These are phyloP conservation scores for Cladosporium sp. DNA, from an alignment of 2,329 filamentous ascomycete genomes.

Conservation along the genomic window DNA sequence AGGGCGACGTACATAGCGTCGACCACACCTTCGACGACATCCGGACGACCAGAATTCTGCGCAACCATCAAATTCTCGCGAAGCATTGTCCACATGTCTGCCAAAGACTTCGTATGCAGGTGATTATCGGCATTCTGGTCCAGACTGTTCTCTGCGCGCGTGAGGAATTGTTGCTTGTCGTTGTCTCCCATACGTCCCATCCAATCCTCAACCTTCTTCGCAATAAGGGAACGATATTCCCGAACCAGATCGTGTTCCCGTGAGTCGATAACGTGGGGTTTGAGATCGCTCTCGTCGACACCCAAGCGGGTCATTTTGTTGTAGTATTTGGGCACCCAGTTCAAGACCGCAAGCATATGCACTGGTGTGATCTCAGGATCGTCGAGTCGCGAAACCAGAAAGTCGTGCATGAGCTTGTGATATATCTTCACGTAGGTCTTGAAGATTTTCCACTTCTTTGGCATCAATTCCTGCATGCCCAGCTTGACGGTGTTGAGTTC, in stretches of 20 bases:
- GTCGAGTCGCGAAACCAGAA: slow-evolving; percentile 78
- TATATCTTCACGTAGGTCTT: slow-evolving; percentile 89
- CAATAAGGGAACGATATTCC: slow-evolving; percentile 92
- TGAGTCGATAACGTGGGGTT: slow-evolving; percentile 85
- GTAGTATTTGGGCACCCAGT: slow-evolving; percentile 96
- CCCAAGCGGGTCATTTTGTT: slow-evolving; percentile 91
- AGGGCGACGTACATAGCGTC: slow-evolving; percentile 93
- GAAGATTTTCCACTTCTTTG: slow-evolving; percentile 95
- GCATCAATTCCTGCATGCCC: slow-evolving; percentile 88
- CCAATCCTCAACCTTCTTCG: slow-evolving; percentile 95
- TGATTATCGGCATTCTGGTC: slow-evolving; percentile 87
- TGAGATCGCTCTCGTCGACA: slow-evolving; percentile 69
- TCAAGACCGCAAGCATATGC: slow-evolving; percentile 86
- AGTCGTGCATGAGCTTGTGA: slow-evolving; percentile 93
- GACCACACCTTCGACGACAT: slow-evolving; percentile 92
- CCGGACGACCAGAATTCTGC: slow-evolving; percentile 77
- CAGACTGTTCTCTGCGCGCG: slow-evolving; percentile 75
- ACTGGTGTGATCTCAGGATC: slow-evolving; percentile 81
- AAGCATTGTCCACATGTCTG: slow-evolving; percentile 97
- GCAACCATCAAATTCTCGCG: slow-evolving; percentile 88
- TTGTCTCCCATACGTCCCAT: slow-evolving; percentile 87
- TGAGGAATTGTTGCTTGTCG: slow-evolving; percentile 77
- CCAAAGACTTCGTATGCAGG: slow-evolving; percentile 86
- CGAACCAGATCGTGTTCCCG: slow-evolving; percentile 86
- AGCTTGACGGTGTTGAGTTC: slow-evolving; percentile 92